Conservation (phyloP, 495 filamentous ascomycete species). For the Chaetomium tenue region DNA sequence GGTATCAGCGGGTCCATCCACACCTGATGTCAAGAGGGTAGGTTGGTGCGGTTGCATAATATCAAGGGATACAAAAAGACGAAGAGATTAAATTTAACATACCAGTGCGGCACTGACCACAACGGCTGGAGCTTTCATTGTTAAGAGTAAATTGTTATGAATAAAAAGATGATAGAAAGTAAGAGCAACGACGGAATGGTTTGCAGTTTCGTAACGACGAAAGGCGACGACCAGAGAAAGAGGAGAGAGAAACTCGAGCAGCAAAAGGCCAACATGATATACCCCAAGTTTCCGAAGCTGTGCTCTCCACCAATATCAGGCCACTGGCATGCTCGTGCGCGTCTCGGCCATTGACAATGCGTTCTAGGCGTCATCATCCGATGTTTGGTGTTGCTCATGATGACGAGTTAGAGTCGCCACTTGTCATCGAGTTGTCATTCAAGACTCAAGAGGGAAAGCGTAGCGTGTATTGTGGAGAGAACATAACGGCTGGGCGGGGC, state of each 20-base stretch:
- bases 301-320: neutral
- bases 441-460: neutral
- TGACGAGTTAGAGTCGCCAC: neutral
- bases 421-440: neutral
- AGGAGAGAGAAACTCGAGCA: neutral
- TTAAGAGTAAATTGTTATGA: too few species aligned
- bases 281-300: neutral
- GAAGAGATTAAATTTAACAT: neutral
- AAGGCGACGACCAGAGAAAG: neutral
- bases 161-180: neutral
- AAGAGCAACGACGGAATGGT: neutral
- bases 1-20: neutral
- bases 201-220: neutral
- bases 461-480: neutral
- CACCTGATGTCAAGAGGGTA: neutral
- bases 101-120: slow-evolving; percentile 24
- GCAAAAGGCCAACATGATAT: neutral
- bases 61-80: neutral
- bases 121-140: slow-evolving; percentile 30
- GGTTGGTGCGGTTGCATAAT: too few species aligned
- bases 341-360: too few species aligned
- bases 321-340: neutral
- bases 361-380: neutral
- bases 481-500: neutral
- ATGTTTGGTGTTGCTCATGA: neutral